Base-by-base conservation (phyloP, 306 rosid species). In the Acacia melanoxylon region DNA sequence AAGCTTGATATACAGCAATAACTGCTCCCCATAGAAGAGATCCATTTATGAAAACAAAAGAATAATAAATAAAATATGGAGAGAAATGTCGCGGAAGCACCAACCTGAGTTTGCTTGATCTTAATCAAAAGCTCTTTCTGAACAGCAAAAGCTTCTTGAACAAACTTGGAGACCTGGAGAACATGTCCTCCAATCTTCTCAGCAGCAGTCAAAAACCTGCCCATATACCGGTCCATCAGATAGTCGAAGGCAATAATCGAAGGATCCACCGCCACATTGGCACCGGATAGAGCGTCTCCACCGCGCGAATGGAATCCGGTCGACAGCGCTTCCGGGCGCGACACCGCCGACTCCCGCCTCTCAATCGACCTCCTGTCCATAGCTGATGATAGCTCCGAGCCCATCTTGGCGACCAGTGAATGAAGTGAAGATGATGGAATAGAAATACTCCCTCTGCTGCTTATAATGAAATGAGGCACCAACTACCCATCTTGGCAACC, bases 101-200 rank as follows among this genome's bases (percentile, higher is more conserved):
- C n/a, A 75, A 93, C 98, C 96, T 93, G 89, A 84, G 89, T 85
- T 81, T 89, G 94, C 90, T 91, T 91, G 77, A 90, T 87, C 83
- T 81, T 84, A 46, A 85, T 78, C 31, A 93, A 85, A 69, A 93
- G 94, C 86, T 91, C 88, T 75, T 85, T 91, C 85, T 89, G 96
- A 81, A 78, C 90, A 77, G 78, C 41, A 77, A 93, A 93, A 66
- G 96, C 96, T 72, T 93, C 85, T 79, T 49, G 83, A 19, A 93
- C 81, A 79, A 91, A 44, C 82, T 88, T 84, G 0, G 94, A 86
- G 35, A 70, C 88, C 24, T 90, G 93, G 79, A 86, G 76, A 25
- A 91, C 96, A 83, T 81, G 90, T 41, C 97, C 97, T 35, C 97
- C 97, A 59, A 93, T 91, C 85, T 86, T 90, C 88, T 90, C 97